Base-by-base conservation (phyloP, 805 yeast species). In the Yarrowia sp. region DNA sequence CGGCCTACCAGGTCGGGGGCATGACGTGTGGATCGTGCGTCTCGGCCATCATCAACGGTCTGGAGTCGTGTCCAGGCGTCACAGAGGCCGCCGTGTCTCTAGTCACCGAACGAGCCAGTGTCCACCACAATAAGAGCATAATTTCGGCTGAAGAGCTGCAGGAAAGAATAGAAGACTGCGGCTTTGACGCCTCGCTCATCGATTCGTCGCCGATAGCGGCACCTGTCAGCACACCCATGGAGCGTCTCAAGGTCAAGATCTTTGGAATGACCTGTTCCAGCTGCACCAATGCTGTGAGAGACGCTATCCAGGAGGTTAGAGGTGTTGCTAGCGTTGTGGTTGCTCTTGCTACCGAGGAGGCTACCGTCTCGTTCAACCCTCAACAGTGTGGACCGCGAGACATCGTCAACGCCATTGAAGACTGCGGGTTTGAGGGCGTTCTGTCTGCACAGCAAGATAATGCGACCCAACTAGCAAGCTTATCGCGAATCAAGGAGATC, bases 1-100 rank as follows among this genome's bases (percentile, higher is more conserved):
- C 74, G 40, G 73, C 71, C 53, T 63, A 78, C 52, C 68, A 76
- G 4, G 79, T 89, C 1, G 77, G 79, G 15, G 98, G 98, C 2
- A 94, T 93, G 98, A 93, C 98, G 1, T 94, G 98, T 75, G 89
- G 95, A 1, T 85, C 97, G 1, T 94, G 98, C 76, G 84, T 90
- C 0, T 82, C 88, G 1, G 81, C 95, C 0, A 85, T 94, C 22
- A 85, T 88, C 0, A 78, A 79, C 35, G 87, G 87, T 0, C 74
- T 91, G 36, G 78, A 81, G 68, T 74, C 74, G 0, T 68, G 85
- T 9, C 78, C 79, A 0, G 90, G 89, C 1, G 89, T 91, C 1
- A 59, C 73, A 1, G 74, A 77, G 5, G 91, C 83, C 0, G 82
- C 84, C 2, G 91, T 93, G 0, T 89, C 97, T 0, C 82, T 91